Percentiles rank a stretch among this genome's conserved stretches.
Conservation (phyloP, 2,329 filamentous ascomycete genomes). For the Colletotrichum zoysiae region DNA sequence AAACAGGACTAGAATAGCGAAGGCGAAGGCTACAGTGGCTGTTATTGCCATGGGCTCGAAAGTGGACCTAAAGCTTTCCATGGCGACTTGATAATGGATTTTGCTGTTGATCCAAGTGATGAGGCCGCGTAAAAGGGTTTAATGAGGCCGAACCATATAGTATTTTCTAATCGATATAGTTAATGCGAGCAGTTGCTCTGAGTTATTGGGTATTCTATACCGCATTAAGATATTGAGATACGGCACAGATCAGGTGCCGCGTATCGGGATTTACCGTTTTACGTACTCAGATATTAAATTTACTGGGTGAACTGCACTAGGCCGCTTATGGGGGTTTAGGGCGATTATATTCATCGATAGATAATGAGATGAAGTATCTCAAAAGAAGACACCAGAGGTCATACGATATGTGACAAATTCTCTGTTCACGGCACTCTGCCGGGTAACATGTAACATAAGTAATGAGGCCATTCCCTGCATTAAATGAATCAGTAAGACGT, state of each 20-base stretch:
- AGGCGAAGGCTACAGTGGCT: neutral
- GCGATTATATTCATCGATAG: no score
- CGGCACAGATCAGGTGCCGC: no score
- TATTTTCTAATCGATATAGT: no score
- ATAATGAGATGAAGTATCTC: no score
- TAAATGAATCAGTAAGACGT: rapidly evolving
- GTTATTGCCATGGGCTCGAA: neutral
- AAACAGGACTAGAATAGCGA: constrained; percentile 1
- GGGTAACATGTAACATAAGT: neutral
- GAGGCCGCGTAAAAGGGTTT: neutral
- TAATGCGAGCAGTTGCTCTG: no score
- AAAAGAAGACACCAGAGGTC: no score
- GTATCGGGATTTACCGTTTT: no score
- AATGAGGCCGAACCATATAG: neutral
- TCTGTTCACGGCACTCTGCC: neutral
- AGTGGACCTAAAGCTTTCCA: neutral
- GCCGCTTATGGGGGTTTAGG: no score
- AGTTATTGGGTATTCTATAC: no score
- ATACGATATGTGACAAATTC: neutral
- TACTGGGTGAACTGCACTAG: no score
- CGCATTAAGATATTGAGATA: no score
- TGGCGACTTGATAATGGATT: neutral
- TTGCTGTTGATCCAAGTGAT: neutral
- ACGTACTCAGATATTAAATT: no score
- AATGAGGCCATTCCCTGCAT: neutral